Percentiles rank a stretch among this genome's conserved stretches.
These are phyloP conservation scores for Royoungia palumana DNA, from an alignment of 768 basidiomycete species.

Conservation along the genomic window DNA sequence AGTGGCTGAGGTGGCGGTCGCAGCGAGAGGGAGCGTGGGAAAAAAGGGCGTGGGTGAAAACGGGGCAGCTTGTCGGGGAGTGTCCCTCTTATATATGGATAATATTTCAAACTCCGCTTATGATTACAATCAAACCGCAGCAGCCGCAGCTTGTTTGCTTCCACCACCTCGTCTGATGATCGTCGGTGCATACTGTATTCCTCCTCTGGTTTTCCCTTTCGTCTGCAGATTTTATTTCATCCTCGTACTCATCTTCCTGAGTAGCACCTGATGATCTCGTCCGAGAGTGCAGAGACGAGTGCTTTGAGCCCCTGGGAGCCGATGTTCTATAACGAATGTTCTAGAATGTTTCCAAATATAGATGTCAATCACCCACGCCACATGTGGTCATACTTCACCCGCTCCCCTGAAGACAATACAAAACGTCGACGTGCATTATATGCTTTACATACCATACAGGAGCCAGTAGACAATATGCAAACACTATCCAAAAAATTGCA, in stretches of 20 bases:
- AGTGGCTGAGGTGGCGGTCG: conserved; percentile 18
- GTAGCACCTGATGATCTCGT: neutral
- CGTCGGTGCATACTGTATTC: too few relatives aligned
- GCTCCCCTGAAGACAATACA: too few relatives aligned
- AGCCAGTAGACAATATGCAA: neutral
- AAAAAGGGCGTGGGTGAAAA: conserved; percentile 24
- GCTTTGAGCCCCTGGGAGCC: too few relatives aligned
- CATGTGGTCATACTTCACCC: conserved; percentile 3
- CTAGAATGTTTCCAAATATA: conserved; percentile 24
- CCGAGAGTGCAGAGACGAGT: too few relatives aligned
- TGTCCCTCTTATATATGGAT: conserved; percentile 26
- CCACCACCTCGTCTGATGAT: conserved; percentile 22
- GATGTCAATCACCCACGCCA: conserved; percentile 10
- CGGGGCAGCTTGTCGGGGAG: conserved; percentile 11
- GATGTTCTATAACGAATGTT: conserved; percentile 25
- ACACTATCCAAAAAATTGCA: neutral
- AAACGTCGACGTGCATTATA: neutral
- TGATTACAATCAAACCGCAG: conserved; percentile 15
- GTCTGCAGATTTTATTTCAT: neutral
- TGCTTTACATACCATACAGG: conserved; percentile 2
- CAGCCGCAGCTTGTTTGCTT: conserved; percentile 16
- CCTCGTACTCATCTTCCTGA: neutral
- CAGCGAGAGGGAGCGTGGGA: conserved; percentile 26
- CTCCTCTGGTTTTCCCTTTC: neutral
- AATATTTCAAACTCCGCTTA: conserved; percentile 30